A percentile compares a stretch with the other conserved stretches of the same genome.
These are phyloP conservation scores for Basidiobolus meristosporus DNA, from an alignment of 371 early-diverging fungal genomes.

Conservation along the genomic window DNA sequence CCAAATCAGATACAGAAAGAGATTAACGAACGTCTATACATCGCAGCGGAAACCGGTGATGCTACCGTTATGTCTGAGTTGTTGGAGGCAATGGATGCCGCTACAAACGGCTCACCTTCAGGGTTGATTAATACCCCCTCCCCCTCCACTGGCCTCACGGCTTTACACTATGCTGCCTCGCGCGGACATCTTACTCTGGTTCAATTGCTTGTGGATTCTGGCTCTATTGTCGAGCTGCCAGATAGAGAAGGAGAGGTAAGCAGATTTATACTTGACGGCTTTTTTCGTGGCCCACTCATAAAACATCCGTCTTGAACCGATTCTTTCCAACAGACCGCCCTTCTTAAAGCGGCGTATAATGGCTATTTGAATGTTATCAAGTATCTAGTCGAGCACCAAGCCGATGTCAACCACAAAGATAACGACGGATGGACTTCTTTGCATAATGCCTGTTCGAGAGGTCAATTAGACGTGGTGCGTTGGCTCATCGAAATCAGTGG, in stretches of 20 bases:
- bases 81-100: slow-evolving; percentile 11
- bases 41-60: slow-evolving; percentile 7
- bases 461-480: slow-evolving; percentile 32
- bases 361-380: slow-evolving; percentile 42
- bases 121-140: slow-evolving; percentile 10
- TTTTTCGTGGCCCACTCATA: not conserved
- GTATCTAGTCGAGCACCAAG: slow-evolving; percentile 35
- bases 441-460: slow-evolving; percentile 55
- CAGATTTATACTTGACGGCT: not conserved
- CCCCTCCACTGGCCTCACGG: slow-evolving; percentile 37
- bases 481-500: slow-evolving; percentile 25
- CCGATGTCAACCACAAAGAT: slow-evolving; percentile 46
- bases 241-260: slow-evolving; percentile 58
- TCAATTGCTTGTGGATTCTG: slow-evolving; percentile 32
- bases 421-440: slow-evolving; percentile 73
- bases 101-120: too few relatives aligned
- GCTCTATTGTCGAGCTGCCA: slow-evolving; percentile 37
- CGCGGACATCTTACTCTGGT: slow-evolving; percentile 47
- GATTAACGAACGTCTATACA: not conserved
- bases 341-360: slow-evolving; percentile 55
- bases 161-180: slow-evolving; percentile 48
- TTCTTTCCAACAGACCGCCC: slow-evolving; percentile 31
- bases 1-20: not conserved
- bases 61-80: slow-evolving; percentile 10
- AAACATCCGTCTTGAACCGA: not conserved